phyloP scores from a whole-genome alignment of 208 protist species.

The Crithidia brevicula region DNA sequence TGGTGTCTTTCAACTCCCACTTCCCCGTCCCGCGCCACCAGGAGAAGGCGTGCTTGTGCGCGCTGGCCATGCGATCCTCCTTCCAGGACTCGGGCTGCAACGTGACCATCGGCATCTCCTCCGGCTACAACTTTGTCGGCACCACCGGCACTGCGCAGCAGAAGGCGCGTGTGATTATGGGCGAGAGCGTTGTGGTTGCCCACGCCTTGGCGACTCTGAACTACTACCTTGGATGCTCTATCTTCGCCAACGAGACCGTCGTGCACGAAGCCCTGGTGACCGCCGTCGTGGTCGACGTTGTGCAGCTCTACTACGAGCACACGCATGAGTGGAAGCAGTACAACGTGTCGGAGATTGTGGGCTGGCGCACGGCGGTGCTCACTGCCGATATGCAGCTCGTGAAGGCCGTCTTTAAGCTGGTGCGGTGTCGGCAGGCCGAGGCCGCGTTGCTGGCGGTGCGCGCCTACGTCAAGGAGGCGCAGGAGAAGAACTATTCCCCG shows the following conservation, averaged over 20 bases:
- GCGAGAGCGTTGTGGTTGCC: constrained; percentile 44
- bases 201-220: constrained; percentile 33
- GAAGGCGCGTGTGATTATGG: constrained; percentile 54
- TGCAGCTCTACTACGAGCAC: constrained; percentile 39
- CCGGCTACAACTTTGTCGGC: constrained; percentile 47
- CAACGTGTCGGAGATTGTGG: constrained; percentile 44
- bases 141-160: constrained; percentile 65
- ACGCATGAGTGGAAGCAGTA: constrained; percentile 33
- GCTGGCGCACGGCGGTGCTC: constrained; percentile 16
- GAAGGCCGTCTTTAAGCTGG: constrained; percentile 45
- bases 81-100: constrained; percentile 31
- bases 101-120: constrained; percentile 49
- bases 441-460: constrained; percentile 31
- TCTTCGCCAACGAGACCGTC: constrained; percentile 49
- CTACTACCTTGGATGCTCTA: constrained; percentile 37
- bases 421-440: constrained; percentile 41
- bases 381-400: constrained; percentile 29
- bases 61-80: constrained; percentile 46
- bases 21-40: constrained; percentile 57
- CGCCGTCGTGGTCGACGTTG: constrained; percentile 51
- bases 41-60: constrained; percentile 60
- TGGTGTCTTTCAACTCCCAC: constrained; percentile 66
- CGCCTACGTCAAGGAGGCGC: constrained; percentile 16
- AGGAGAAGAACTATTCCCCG: constrained; percentile 6
- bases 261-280: constrained; percentile 38